phyloP scores from a whole-genome alignment of 176 grass and related monocot species.

The Pontederia paniculata region DNA sequence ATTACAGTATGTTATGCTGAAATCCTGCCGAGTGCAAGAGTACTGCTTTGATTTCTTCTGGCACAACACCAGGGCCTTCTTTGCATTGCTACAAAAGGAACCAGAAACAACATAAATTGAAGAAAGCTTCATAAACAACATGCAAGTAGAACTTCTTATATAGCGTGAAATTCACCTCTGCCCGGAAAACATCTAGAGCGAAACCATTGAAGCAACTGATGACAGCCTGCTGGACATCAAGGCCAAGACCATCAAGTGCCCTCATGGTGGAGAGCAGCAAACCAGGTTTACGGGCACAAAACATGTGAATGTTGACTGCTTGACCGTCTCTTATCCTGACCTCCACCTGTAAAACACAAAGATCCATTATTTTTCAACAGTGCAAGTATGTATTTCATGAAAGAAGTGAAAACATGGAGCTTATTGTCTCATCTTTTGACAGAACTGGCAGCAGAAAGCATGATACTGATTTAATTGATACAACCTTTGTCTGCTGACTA shows the following conservation, averaged over 20 bases:
- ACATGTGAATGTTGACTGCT: conserved; percentile 74
- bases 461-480: too few relatives aligned
- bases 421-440: too few relatives aligned
- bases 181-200: conserved; percentile 52
- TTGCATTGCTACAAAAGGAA: conserved; percentile 33
- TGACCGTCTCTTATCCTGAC: conserved; percentile 51
- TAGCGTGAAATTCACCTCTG: conserved; percentile 34
- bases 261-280: conserved; percentile 46
- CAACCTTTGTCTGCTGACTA: conserved; percentile 44
- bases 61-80: conserved; percentile 31
- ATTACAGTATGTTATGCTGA: conserved; percentile 23
- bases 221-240: conserved; percentile 49
- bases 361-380: too few relatives aligned
- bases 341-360: conserved; percentile 37
- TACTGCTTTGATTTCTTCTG: conserved; percentile 68
- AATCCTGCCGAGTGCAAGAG: conserved; percentile 45
- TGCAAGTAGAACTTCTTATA: neutral
- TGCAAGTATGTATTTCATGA: too few relatives aligned
- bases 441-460: too few relatives aligned
- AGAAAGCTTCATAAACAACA: conserved; percentile 1
- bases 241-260: conserved; percentile 52
- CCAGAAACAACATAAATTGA: neutral
- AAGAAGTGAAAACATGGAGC: too few relatives aligned
- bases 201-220: conserved; percentile 66
- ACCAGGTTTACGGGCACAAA: conserved; percentile 44